Conservation (phyloP, 306 rosid species). For the Pterocarpus santalinus region DNA sequence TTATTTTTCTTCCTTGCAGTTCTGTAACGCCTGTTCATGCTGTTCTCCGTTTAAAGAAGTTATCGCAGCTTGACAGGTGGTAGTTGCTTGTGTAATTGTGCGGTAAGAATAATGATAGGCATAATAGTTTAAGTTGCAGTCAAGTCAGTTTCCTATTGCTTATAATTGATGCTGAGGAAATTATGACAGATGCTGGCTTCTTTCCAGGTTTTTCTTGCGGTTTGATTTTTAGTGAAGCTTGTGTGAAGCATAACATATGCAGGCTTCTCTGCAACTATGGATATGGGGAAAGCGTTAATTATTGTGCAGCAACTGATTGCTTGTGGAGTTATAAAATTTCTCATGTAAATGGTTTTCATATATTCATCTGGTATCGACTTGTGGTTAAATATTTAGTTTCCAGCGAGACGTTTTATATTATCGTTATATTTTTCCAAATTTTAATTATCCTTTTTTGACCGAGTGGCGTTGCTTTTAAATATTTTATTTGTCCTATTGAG, state of each 20-base stretch:
- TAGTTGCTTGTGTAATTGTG: constrained; percentile 61
- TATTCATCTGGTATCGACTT: constrained; percentile 41
- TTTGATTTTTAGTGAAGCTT: constrained; percentile 61
- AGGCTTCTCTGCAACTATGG: constrained; percentile 56
- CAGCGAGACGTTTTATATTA: neutral
- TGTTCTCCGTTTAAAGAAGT: constrained; percentile 63
- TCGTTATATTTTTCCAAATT: neutral
- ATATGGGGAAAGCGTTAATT: constrained; percentile 42
- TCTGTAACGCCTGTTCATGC: constrained; percentile 73
- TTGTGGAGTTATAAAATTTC: constrained; percentile 39
- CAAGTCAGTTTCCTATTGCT: neutral
- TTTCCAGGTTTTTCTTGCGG: constrained; percentile 67
- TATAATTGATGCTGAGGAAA: constrained; percentile 9
- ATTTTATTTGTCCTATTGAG: constrained; percentile 2
- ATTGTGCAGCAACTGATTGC: constrained; percentile 56
- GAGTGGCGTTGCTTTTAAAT: constrained; percentile 13
- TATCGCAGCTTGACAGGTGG: constrained; percentile 70
- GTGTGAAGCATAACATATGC: constrained; percentile 58
- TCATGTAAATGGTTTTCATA: constrained; percentile 41
- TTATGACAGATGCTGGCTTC: constrained; percentile 19
- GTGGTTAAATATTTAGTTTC: constrained; percentile 35
- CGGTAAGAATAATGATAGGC: constrained; percentile 52
- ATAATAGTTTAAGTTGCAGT: too few species aligned
- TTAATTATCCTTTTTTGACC: constrained; percentile 10
- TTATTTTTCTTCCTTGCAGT: constrained; percentile 51